Percentiles rank a stretch among this genome's conserved stretches.
Evolutionary conservation across 73 alveolate genomes (phyloP).

Genomic region (Paramecium octaurelia): DNA sequence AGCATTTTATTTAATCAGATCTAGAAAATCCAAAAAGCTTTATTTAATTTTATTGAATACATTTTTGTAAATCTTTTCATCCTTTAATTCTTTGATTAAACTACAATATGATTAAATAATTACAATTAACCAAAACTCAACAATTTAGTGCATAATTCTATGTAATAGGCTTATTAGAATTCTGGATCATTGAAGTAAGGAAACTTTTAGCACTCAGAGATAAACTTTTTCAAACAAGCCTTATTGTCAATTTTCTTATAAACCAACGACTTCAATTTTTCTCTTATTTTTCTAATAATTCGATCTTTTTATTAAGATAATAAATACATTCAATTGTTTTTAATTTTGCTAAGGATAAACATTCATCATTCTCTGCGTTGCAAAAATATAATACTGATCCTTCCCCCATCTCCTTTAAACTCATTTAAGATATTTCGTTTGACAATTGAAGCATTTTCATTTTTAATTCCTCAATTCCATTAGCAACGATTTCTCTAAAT

Average conservation of each 20-base stretch:
- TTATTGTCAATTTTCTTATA: neutral
- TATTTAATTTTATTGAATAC: neutral
- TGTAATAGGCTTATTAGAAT: neutral
- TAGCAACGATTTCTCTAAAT: neutral
- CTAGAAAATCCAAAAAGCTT: neutral
- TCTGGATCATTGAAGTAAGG: neutral
- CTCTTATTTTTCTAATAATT: neutral
- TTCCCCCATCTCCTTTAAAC: neutral
- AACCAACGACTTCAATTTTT: neutral
- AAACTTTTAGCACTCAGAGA: neutral
- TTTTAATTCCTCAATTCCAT: neutral
- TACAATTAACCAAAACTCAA: neutral
- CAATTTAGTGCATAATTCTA: neutral
- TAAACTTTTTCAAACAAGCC: neutral
- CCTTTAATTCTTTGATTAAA: neutral
- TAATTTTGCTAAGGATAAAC: conserved; percentile 1
- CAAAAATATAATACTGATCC: conserved; percentile 8
- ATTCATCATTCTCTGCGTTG: neutral
- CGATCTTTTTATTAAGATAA: neutral
- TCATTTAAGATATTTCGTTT: neutral
- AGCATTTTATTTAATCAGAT: neutral
- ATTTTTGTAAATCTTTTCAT: neutral
- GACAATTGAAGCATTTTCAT: neutral
- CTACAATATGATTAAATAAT: neutral
- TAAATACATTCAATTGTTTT: conserved; percentile 8